Conservation (phyloP, 2,329 filamentous ascomycete genomes). For the Zymoseptoria passerinii region DNA sequence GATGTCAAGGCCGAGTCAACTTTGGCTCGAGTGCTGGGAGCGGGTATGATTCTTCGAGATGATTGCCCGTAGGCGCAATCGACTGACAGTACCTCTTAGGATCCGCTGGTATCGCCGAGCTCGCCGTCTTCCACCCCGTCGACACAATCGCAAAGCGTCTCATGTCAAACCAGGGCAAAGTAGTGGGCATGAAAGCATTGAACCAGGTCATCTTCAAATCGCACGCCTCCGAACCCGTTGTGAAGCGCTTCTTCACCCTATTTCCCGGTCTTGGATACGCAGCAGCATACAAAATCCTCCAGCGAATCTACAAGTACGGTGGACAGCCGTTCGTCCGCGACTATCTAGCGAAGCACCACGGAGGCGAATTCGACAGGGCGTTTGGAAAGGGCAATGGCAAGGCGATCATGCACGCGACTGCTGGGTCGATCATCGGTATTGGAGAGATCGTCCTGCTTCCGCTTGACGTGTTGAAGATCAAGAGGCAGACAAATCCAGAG, state of each 20-base stretch:
- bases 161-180: slow-evolving; percentile 92
- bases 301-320: slow-evolving; percentile 98
- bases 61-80: not conserved
- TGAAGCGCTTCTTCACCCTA: slow-evolving; percentile 81
- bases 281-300: slow-evolving; percentile 94
- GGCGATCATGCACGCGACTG: slow-evolving; percentile 94
- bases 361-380: slow-evolving; percentile 71
- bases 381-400: slow-evolving; percentile 98
- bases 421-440: slow-evolving; percentile 90
- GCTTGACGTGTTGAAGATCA: slow-evolving; percentile 97
- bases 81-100: slow-evolving; percentile 44
- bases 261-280: slow-evolving; percentile 97
- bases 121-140: slow-evolving; percentile 89
- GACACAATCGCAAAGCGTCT: slow-evolving; percentile 97
- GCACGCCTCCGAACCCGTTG: slow-evolving; percentile 61
- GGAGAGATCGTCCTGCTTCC: slow-evolving; percentile 94
- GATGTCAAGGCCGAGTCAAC: slow-evolving; percentile 78
- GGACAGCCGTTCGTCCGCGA: slow-evolving; percentile 93
- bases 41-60: slow-evolving; percentile 52
- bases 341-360: slow-evolving; percentile 72
- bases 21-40: slow-evolving; percentile 78
- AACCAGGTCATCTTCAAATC: slow-evolving; percentile 94
- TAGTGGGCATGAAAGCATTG: slow-evolving; percentile 54
- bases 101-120: slow-evolving; percentile 84
- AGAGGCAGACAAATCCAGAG: slow-evolving; percentile 97